These are phyloP conservation scores for Fusarium solani-melongenae DNA, from an alignment of 2,329 filamentous ascomycete species.

Conservation along the genomic window DNA sequence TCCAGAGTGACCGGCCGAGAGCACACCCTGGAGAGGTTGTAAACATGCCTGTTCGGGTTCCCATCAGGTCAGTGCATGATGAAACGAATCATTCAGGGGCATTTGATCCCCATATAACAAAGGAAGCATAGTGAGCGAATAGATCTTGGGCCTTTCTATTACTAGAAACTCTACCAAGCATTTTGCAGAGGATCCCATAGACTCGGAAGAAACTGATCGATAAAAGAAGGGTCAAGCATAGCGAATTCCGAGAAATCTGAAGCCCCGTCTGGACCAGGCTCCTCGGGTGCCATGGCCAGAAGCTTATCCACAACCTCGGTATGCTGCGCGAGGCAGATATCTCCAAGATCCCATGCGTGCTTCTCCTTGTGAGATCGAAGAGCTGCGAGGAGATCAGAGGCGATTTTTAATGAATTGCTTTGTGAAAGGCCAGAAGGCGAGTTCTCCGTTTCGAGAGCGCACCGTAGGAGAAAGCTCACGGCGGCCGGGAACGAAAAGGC, in stretches of 20 bases:
- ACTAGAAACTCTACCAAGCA: slow-evolving; percentile 40
- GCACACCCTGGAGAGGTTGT: neutral
- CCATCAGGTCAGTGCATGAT: neutral
- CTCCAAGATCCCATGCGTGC: slow-evolving; percentile 61
- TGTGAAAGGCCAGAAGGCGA: slow-evolving; percentile 48
- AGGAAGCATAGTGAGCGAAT: neutral
- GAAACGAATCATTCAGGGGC: neutral
- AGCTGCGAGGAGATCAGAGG: slow-evolving; percentile 53
- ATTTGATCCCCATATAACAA: neutral
- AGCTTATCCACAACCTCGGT: slow-evolving; percentile 59
- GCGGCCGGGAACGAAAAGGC: slow-evolving; percentile 62
- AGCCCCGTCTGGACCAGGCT: slow-evolving; percentile 22
- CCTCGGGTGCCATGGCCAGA: slow-evolving; percentile 43
- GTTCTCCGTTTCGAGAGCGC: slow-evolving; percentile 57
- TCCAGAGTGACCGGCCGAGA: neutral
- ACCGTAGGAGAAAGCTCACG: slow-evolving; percentile 61
- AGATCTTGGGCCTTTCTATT: neutral
- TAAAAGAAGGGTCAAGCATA: slow-evolving; percentile 47
- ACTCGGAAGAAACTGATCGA: slow-evolving; percentile 50
- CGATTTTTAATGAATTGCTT: slow-evolving; percentile 55
- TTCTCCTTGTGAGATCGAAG: slow-evolving; percentile 53
- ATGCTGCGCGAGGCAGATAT: slow-evolving; percentile 61
- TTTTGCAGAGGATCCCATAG: slow-evolving; percentile 52
- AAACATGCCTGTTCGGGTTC: neutral
- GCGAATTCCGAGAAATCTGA: slow-evolving; percentile 43